Base-by-base conservation (phyloP, 2,329 filamentous ascomycete genomes). In the Aureobasidium sp. region DNA sequence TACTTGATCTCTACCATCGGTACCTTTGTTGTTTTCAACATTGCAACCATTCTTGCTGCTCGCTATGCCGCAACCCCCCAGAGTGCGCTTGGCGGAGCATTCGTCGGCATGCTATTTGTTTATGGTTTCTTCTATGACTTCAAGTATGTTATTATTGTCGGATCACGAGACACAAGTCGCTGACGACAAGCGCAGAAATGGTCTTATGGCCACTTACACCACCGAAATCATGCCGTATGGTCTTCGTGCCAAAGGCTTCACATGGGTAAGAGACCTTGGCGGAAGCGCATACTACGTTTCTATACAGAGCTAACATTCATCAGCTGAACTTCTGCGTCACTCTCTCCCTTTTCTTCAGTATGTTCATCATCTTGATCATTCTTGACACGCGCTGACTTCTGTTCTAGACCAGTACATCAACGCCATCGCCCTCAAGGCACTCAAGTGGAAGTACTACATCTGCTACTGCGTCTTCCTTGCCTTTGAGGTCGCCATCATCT, bases 381-480 rank as follows among this genome's bases (percentile, higher is more conserved):
- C 9, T 7, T 14, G 27, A 34, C 1, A 4, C 4, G 5, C 25
- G 20, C 53, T 57, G 15, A 36, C 12, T 12, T 2, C 15, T 15
- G 1, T 47, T 14, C 5, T 17, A 45, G 41, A 57, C 17, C 53
- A 57, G n/a, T 57, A 57, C 53, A 74, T 77, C 52, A 79, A 79
- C 62, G 75, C 76, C 2, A 67, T 71, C 53, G 63, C 70, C 1
- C 63, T 71, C 8, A 34, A 52, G 3, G 66, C 68, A n/a, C 67
- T 70, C 47, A 64, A 66, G 27, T 70, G 68, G 67, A 68, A 68
- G 63, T 69, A 65, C 12, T 70, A 70, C 51, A 52, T 64, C 25
- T 57, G 70, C 25, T 71, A 71, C 64, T 62, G 68, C 56, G 66
- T 70, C 31, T 75, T 72, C 72, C 66, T 71, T 57, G 67, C 66